Conservation (phyloP, 441 rosid species). For the Populus hybrid region DNA sequence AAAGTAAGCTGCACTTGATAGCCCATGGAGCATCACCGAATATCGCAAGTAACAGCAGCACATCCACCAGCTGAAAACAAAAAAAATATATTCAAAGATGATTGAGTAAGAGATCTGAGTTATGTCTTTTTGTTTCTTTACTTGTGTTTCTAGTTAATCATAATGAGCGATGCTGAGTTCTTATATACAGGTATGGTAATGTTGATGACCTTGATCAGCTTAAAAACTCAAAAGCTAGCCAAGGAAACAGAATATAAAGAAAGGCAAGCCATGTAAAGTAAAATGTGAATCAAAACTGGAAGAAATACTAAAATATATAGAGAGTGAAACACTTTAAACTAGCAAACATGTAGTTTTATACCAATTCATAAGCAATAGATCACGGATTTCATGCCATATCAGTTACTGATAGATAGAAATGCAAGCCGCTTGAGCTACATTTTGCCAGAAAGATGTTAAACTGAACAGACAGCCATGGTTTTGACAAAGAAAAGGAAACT, state of each 20-base stretch:
- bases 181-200: neutral
- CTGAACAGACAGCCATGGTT: slow-evolving; percentile 15
- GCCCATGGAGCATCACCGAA: slow-evolving; percentile 46
- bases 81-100: slow-evolving; percentile 13
- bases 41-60: slow-evolving; percentile 58
- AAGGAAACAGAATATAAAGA: neutral
- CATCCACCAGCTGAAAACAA: slow-evolving; percentile 53
- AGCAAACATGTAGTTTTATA: slow-evolving; percentile 14
- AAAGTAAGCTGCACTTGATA: slow-evolving; percentile 47
- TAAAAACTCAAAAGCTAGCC: slow-evolving; percentile 5
- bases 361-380: slow-evolving; percentile 23
- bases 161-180: neutral
- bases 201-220: neutral
- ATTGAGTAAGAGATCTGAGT: slow-evolving; percentile 16
- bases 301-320: neutral
- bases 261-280: slow-evolving; percentile 11
- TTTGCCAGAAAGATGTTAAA: slow-evolving; percentile 18
- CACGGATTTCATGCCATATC: slow-evolving; percentile 19
- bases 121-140: neutral
- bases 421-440: slow-evolving; percentile 27
- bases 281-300: slow-evolving; percentile 12
- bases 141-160: slow-evolving; percentile 1
- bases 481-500: neutral
- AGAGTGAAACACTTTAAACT: neutral
- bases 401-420: slow-evolving; percentile 13